Evolutionary conservation across 2,329 filamentous ascomycete species (phyloP).

Genomic region (Penicillium fuscoglaucum): DNA sequence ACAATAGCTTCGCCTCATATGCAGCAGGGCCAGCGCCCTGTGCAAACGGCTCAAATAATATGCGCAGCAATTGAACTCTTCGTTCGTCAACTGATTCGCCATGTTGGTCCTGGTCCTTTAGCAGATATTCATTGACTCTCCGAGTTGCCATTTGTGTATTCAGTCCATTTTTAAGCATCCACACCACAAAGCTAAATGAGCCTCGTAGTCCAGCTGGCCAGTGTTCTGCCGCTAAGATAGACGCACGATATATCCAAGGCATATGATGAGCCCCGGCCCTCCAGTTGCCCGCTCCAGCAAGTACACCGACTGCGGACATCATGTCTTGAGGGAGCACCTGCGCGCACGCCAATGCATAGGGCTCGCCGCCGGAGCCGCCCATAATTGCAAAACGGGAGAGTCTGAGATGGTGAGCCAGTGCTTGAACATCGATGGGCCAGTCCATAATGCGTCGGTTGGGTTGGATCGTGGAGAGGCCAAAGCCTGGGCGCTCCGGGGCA

Average conservation of each 20-base stretch:
- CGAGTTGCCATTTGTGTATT: constrained; percentile 17
- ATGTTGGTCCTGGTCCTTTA: constrained; percentile 14
- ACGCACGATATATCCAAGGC: constrained; percentile 23
- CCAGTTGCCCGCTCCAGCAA: constrained; percentile 40
- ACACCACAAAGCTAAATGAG: constrained; percentile 19
- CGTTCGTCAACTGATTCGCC: constrained; percentile 8
- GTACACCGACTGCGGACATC: constrained; percentile 40
- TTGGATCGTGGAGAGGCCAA: constrained; percentile 45
- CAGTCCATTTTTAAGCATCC: constrained; percentile 21
- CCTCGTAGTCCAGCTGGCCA: constrained; percentile 27
- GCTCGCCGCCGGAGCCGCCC: constrained; percentile 50
- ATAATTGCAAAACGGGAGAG: constrained; percentile 46
- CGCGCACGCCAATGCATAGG: constrained; percentile 51
- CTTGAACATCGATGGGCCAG: constrained; percentile 45
- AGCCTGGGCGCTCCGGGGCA: constrained; percentile 47
- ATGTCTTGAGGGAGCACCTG: constrained; percentile 31
- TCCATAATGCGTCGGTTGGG: constrained; percentile 41
- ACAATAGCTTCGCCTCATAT: constrained; percentile 31
- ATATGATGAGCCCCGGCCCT: constrained; percentile 35
- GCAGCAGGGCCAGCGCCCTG: constrained; percentile 28
- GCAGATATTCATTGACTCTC: constrained; percentile 28
- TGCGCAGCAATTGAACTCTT: constrained; percentile 15
- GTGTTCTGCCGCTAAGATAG: constrained; percentile 19
- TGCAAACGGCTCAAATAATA: constrained; percentile 29
- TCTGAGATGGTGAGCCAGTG: constrained; percentile 43